Percentiles rank a stretch among this genome's conserved stretches.
Conservation (phyloP, 768 basidiomycete genomes). For the Filobasidium floriforme region DNA sequence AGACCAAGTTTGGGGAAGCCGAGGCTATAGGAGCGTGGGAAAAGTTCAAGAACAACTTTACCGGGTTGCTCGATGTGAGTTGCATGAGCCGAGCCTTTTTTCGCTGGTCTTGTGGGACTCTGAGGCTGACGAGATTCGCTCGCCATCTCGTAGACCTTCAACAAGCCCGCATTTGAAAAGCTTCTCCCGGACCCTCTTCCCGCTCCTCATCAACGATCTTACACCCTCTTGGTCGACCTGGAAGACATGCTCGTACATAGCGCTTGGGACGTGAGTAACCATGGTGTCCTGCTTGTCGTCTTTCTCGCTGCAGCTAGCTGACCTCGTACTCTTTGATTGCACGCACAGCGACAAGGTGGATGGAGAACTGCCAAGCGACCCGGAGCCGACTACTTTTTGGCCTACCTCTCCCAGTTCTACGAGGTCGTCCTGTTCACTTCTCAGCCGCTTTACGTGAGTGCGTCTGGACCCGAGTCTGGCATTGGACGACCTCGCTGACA, state of each 20-base stretch:
- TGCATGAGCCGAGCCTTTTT: background rate
- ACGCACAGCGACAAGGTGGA: constrained; percentile 69
- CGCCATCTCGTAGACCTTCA: constrained; percentile 61
- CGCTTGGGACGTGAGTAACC: constrained; percentile 80
- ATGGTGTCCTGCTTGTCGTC: background rate
- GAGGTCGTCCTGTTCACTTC: constrained; percentile 94
- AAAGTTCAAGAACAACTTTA: constrained; percentile 30
- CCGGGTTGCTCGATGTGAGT: constrained; percentile 37
- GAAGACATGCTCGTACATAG: constrained; percentile 87
- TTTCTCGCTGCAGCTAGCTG: background rate
- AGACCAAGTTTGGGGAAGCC: constrained; percentile 53
- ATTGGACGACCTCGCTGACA: background rate
- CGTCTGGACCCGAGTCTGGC: background rate
- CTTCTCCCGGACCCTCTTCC: constrained; percentile 81
- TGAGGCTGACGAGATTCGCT: background rate
- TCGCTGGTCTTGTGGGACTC: background rate
- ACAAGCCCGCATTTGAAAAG: constrained; percentile 86
- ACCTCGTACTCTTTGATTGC: constrained; percentile 11
- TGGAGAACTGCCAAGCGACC: constrained; percentile 98
- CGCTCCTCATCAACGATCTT: constrained; percentile 74
- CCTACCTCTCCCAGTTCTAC: constrained; percentile 94
- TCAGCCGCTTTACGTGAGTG: constrained; percentile 75
- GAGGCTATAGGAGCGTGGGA: constrained; percentile 48
- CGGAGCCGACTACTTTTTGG: constrained; percentile 96
- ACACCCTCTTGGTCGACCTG: constrained; percentile 80